Evolutionary conservation across 2,329 filamentous ascomycete species (phyloP).

Genomic region (Aspergillus pseudoterreus): DNA sequence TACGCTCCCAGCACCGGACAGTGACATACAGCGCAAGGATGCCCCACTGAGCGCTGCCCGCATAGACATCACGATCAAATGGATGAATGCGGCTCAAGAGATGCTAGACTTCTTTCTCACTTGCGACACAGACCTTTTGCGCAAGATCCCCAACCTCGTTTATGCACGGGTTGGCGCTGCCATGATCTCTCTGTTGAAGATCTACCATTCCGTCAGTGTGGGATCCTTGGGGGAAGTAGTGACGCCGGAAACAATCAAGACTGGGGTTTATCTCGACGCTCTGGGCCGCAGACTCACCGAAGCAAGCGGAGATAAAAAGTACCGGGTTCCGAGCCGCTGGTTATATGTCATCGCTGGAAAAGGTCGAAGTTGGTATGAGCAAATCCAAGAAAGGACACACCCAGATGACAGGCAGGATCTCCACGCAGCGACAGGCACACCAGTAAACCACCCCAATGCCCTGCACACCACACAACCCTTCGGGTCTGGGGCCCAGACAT

Average conservation of each 20-base stretch:
- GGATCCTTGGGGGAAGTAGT: conserved; percentile 30
- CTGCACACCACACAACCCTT: conserved; percentile 8
- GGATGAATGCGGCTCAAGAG: conserved; percentile 34
- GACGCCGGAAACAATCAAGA: conserved; percentile 26
- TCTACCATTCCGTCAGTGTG: conserved; percentile 31
- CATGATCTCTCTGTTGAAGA: conserved; percentile 32
- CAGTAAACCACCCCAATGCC: conserved; percentile 1
- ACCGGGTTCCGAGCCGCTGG: conserved; percentile 33
- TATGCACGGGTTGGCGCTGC: conserved; percentile 31
- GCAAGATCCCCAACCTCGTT: conserved; percentile 30
- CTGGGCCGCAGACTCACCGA: conserved; percentile 28
- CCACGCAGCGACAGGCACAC: conserved; percentile 1
- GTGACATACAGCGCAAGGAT: conserved; percentile 4
- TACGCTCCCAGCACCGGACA: conserved; percentile 27
- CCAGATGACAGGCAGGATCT: conserved; percentile 10
- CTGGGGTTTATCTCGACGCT: conserved; percentile 29
- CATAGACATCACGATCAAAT: conserved; percentile 35
- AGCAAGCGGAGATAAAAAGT: conserved; percentile 30
- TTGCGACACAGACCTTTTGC: conserved; percentile 32
- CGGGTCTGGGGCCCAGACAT: conserved; percentile 4
- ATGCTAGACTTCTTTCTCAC: conserved; percentile 29
- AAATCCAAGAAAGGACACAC: conserved; percentile 22
- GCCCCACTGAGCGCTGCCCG: conserved; percentile 29
- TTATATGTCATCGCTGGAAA: conserved; percentile 29
- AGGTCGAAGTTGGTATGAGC: conserved; percentile 31